Percentiles rank a stretch among this genome's conserved stretches.
phyloP scores from a whole-genome alignment of 306 rosid genomes.

The Vicia faba region DNA sequence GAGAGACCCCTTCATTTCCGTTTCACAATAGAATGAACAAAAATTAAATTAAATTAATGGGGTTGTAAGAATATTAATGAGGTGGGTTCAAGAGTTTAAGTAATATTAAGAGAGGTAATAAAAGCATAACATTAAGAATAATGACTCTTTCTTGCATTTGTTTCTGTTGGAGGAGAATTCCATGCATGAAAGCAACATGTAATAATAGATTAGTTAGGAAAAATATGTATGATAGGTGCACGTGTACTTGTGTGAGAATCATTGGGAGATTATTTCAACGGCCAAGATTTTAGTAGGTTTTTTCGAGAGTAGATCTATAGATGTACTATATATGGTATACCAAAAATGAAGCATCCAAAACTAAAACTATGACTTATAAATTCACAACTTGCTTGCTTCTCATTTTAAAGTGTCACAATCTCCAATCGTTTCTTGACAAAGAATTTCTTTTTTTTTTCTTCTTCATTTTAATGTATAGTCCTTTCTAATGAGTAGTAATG shows the following conservation, averaged over 20 bases:
- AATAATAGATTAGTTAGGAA: neutral
- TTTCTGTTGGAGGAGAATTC: neutral
- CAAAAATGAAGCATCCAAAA: neutral
- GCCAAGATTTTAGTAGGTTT: neutral
- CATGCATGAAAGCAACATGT: conserved; percentile 2
- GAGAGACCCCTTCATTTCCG: conserved; percentile 49
- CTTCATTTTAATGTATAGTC: too few relatives aligned
- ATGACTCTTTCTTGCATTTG: conserved; percentile 7
- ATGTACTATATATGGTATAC: neutral
- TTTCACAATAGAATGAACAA: conserved; percentile 42
- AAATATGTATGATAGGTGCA: neutral
- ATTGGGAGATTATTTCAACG: neutral
- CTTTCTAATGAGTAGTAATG: neutral
- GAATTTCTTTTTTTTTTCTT: neutral
- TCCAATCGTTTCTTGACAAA: neutral
- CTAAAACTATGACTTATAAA: neutral
- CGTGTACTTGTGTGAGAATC: neutral
- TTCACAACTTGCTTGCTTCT: neutral
- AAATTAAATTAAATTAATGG: too few relatives aligned
- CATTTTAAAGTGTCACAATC: neutral
- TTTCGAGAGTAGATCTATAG: neutral
- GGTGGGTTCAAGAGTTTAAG: neutral
- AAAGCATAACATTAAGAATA: neutral
- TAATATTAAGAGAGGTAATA: neutral
- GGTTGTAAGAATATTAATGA: neutral